These are phyloP conservation scores for Trametes punicea DNA, from an alignment of 768 basidiomycete species.

Conservation along the genomic window DNA sequence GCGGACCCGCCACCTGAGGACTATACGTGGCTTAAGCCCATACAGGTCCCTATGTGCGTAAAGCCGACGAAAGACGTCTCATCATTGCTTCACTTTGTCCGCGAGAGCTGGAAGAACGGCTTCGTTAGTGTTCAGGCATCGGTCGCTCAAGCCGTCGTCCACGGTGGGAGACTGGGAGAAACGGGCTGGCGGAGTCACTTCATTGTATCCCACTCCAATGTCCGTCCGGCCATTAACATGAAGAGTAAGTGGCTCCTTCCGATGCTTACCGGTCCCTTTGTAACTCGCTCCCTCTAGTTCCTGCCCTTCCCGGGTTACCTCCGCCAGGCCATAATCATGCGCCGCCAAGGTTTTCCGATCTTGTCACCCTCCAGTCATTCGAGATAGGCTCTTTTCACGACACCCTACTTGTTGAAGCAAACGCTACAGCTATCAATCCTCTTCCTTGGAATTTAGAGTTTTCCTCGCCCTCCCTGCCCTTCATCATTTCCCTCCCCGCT, in stretches of 20 bases:
- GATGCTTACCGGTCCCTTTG: slow-evolving; percentile 4
- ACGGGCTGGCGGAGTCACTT: slow-evolving; percentile 47
- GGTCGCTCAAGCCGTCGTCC: slow-evolving; percentile 42
- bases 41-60: slow-evolving; percentile 50
- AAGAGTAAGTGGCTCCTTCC: slow-evolving; percentile 43
- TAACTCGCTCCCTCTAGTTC: too few species aligned
- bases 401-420: slow-evolving; percentile 37
- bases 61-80: slow-evolving; percentile 51
- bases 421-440: slow-evolving; percentile 59
- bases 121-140: slow-evolving; percentile 42
- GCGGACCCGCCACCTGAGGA: slow-evolving; percentile 47
- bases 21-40: slow-evolving; percentile 52
- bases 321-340: slow-evolving; percentile 47
- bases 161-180: slow-evolving; percentile 46
- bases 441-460: slow-evolving; percentile 47
- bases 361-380: slow-evolving; percentile 62
- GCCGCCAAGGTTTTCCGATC: slow-evolving; percentile 53
- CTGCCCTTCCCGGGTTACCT: slow-evolving; percentile 63
- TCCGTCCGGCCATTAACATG: slow-evolving; percentile 46
- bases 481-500: slow-evolving; percentile 51
- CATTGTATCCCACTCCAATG: slow-evolving; percentile 39
- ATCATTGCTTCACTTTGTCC: slow-evolving; percentile 47
- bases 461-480: slow-evolving; percentile 57
- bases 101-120: slow-evolving; percentile 57
- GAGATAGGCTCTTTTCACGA: slow-evolving; percentile 35